phyloP scores from a whole-genome alignment of 441 rosid genomes.

The Isatis lusitanica region DNA sequence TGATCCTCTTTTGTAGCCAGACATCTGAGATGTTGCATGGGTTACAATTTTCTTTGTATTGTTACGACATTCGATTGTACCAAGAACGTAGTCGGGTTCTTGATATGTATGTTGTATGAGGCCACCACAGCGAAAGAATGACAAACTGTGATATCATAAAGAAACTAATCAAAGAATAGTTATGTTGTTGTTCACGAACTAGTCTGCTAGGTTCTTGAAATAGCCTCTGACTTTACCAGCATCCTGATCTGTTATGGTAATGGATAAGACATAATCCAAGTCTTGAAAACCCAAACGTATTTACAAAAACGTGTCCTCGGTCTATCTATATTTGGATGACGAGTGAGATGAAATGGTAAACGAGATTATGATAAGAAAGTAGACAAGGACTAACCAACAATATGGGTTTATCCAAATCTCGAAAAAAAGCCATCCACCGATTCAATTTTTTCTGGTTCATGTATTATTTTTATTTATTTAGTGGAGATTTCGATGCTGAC shows the following conservation, averaged over 20 bases:
- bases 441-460: conserved; percentile 22
- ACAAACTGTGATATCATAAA: not conserved
- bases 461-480: not conserved
- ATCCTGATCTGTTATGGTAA: not conserved
- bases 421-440: not conserved
- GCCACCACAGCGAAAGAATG: not conserved
- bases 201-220: not conserved
- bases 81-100: not conserved
- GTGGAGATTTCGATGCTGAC: conserved; percentile 22
- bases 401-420: conserved; percentile 12
- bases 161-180: not conserved
- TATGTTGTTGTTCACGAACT: not conserved
- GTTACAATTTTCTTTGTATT: not conserved
- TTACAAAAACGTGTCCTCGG: not conserved
- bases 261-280: not conserved
- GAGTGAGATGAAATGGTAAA: not conserved
- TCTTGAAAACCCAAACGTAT: not conserved
- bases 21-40: not conserved
- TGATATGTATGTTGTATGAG: not conserved
- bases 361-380: not conserved
- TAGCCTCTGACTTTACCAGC: not conserved
- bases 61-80: not conserved
- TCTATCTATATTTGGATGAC: not conserved
- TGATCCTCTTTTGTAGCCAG: not conserved
- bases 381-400: not conserved